A percentile compares a stretch with the other conserved stretches of the same genome.
Evolutionary conservation across 2,329 filamentous ascomycete genomes (phyloP).

Genomic region (Boeremia exigua): DNA sequence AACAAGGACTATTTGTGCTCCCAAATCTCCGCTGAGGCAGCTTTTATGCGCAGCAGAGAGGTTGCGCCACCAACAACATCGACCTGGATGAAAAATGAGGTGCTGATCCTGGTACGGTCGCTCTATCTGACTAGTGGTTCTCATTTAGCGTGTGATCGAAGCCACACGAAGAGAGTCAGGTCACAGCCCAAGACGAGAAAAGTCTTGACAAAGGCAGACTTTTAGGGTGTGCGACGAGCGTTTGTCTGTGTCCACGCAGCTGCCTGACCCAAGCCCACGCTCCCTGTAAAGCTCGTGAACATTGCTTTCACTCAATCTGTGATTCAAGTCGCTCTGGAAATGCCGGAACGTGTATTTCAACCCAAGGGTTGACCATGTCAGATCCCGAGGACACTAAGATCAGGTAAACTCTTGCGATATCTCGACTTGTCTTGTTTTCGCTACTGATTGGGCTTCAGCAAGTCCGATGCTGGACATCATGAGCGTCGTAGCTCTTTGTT

Average conservation of each 20-base stretch:
- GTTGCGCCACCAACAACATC: constrained; percentile 6
- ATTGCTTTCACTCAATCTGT: not conserved
- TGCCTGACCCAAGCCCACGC: constrained; percentile 1
- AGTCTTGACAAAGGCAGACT: not conserved
- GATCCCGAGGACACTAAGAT: constrained; percentile 25
- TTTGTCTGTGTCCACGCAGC: constrained; percentile 1
- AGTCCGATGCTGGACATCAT: constrained; percentile 15
- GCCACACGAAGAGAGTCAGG: not conserved
- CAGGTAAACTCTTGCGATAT: constrained; percentile 17
- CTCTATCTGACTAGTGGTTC: not conserved
- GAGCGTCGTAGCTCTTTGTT: constrained; percentile 33
- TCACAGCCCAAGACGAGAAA: not conserved
- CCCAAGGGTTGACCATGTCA: constrained; percentile 14
- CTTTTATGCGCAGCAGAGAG: constrained; percentile 1
- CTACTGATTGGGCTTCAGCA: not conserved
- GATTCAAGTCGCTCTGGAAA: not conserved
- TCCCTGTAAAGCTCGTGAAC: constrained; percentile 16
- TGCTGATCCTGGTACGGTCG: not conserved
- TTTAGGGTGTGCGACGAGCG: not conserved
- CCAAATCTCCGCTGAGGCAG: not conserved
- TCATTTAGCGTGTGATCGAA: not conserved
- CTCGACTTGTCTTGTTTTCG: not conserved
- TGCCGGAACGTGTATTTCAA: not conserved
- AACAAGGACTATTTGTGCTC: not conserved
- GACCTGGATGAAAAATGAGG: not conserved